Percentiles rank a stretch among this genome's conserved stretches.
phyloP scores from a whole-genome alignment of 768 basidiomycete genomes.

The Leccinum sublutescens region DNA sequence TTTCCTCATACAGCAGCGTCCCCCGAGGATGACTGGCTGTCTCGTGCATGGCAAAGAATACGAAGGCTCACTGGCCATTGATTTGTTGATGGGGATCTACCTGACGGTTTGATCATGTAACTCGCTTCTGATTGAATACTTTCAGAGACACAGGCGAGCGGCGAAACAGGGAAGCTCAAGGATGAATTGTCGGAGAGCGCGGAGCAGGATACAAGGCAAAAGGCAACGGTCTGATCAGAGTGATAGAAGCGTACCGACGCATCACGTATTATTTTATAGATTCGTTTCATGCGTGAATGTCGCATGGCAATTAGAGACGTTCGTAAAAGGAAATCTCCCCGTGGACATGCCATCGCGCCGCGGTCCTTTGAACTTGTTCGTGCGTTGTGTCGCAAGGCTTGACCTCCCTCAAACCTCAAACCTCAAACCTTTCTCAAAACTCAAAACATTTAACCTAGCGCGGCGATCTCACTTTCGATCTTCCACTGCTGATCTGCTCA shows the following conservation, averaged over 20 bases:
- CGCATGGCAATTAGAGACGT: slow-evolving; percentile 14
- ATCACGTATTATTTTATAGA: slow-evolving; percentile 16
- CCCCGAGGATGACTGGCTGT: slow-evolving; percentile 61
- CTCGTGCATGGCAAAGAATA: slow-evolving; percentile 65
- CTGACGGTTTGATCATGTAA: slow-evolving; percentile 20
- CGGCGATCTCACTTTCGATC: slow-evolving; percentile 34
- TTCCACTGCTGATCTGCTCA: slow-evolving; percentile 17
- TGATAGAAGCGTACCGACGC: slow-evolving; percentile 32
- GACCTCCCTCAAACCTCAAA: neutral
- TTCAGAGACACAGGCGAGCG: slow-evolving; percentile 19
- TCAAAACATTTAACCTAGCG: slow-evolving; percentile 22
- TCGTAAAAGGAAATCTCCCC: slow-evolving; percentile 7
- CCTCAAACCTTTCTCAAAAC: slow-evolving; percentile 10
- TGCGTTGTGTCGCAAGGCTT: neutral
- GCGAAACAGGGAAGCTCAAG: slow-evolving; percentile 25
- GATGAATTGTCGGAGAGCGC: slow-evolving; percentile 39
- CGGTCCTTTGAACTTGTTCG: slow-evolving; percentile 6
- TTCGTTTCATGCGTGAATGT: slow-evolving; percentile 15
- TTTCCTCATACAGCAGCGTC: slow-evolving; percentile 58
- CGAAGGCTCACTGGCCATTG: slow-evolving; percentile 69
- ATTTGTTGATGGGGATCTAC: slow-evolving; percentile 53
- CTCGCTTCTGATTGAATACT: slow-evolving; percentile 33
- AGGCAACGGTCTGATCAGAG: slow-evolving; percentile 43
- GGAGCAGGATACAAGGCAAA: slow-evolving; percentile 46
- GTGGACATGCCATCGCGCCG: slow-evolving; percentile 19